Evolutionary conservation across 2,329 filamentous ascomycete species (phyloP).

Genomic region (Geoglossum cookeanum): DNA sequence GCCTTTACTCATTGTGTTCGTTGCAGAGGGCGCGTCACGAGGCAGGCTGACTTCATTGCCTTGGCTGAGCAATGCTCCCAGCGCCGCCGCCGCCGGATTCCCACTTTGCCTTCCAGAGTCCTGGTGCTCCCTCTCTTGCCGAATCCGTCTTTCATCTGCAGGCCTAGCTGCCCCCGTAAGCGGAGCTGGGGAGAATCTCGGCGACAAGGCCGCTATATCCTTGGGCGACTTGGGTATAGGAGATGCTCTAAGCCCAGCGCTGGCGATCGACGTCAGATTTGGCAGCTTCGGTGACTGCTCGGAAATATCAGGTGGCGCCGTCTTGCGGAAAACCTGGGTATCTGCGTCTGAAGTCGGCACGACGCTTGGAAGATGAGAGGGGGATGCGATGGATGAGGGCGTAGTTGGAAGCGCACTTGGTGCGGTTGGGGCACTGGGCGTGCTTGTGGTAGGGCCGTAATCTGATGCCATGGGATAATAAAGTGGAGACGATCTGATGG

Average conservation of each 20-base stretch:
- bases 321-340: neutral
- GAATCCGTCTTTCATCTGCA: conserved; percentile 26
- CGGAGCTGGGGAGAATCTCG: conserved; percentile 16
- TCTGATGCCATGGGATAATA: neutral
- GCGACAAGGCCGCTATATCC: conserved; percentile 17
- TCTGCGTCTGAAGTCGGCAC: neutral
- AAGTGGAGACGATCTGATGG: neutral
- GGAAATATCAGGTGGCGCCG: neutral
- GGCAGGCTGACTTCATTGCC: conserved; percentile 23
- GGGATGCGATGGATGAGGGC: conserved; percentile 1
- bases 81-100: conserved; percentile 25
- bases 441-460: conserved; percentile 1
- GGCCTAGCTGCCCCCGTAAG: conserved; percentile 29
- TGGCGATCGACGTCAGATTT: conserved; percentile 2
- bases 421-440: neutral
- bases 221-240: conserved; percentile 24
- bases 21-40: conserved; percentile 24
- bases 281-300: neutral
- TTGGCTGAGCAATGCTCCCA: conserved; percentile 25
- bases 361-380: neutral
- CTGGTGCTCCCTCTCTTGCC: conserved; percentile 19
- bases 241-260: conserved; percentile 7
- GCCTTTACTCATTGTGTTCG: conserved; percentile 28
- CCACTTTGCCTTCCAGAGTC: conserved; percentile 26
- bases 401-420: conserved; percentile 1